Conservation (phyloP, 2,329 filamentous ascomycete species). For the Hansfordia pulvinata region DNA sequence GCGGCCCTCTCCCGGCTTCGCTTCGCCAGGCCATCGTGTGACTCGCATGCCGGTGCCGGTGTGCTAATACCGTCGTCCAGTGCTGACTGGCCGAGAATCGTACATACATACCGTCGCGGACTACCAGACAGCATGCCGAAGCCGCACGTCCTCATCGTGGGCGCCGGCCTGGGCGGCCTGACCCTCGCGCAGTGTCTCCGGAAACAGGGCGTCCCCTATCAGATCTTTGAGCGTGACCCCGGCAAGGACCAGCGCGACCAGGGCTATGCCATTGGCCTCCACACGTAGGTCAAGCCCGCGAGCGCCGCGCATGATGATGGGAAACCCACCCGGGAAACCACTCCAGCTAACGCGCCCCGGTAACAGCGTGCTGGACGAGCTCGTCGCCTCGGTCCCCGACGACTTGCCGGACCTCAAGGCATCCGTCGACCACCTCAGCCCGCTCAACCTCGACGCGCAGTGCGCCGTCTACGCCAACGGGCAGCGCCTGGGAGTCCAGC, state of each 20-base stretch:
- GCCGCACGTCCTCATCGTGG: slow-evolving; percentile 4
- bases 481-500: background rate
- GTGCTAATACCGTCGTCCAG: too few species aligned
- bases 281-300: slow-evolving; percentile 1
- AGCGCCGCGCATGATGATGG: background rate
- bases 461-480: background rate
- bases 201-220: slow-evolving; percentile 2
- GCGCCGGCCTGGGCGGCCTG: slow-evolving; percentile 4
- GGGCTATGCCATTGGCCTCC: slow-evolving; percentile 3
- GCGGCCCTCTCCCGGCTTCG: too few species aligned
- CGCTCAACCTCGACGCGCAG: background rate
- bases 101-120: too few species aligned
- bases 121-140: background rate
- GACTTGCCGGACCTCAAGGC: background rate
- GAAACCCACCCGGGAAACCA: too few species aligned
- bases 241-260: slow-evolving; percentile 1
- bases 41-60: too few species aligned
- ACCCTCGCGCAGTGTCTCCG: slow-evolving; percentile 4
- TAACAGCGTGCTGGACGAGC: slow-evolving; percentile 1
- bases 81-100: too few species aligned
- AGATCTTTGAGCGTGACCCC: slow-evolving; percentile 3
- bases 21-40: too few species aligned
- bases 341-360: too few species aligned
- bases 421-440: slow-evolving; percentile 1
- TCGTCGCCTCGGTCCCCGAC: slow-evolving; percentile 1